Percentiles rank a stretch among this genome's conserved stretches.
Evolutionary conservation across 2,329 filamentous ascomycete species (phyloP).

Genomic region (Aureobasidium sp.): DNA sequence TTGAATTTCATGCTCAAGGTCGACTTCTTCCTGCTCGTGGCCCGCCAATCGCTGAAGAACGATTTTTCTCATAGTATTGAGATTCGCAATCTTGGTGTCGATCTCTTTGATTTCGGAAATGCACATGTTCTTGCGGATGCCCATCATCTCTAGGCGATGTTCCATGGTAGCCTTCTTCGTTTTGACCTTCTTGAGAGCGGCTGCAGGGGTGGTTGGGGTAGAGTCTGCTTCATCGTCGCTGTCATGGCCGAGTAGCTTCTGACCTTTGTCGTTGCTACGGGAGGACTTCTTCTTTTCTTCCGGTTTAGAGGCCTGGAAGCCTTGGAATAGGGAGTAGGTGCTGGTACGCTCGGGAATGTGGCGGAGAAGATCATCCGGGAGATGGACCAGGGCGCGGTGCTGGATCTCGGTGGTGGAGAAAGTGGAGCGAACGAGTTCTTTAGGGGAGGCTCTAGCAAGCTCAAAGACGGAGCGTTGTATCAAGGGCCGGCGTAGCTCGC

Average conservation of each 20-base stretch:
- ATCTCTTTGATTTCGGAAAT: slow-evolving; percentile 94
- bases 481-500: slow-evolving; percentile 74
- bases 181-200: slow-evolving; percentile 65
- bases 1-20: slow-evolving; percentile 76
- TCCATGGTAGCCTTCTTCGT: slow-evolving; percentile 73
- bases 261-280: slow-evolving; percentile 63
- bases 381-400: slow-evolving; percentile 78
- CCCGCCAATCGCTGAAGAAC: slow-evolving; percentile 79
- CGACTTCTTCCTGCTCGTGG: slow-evolving; percentile 81
- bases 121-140: slow-evolving; percentile 93
- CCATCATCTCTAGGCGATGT: slow-evolving; percentile 84
- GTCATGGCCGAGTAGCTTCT: slow-evolving; percentile 57
- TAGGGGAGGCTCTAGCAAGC: slow-evolving; percentile 84
- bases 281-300: slow-evolving; percentile 62
- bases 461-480: slow-evolving; percentile 88
- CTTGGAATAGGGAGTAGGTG: slow-evolving; percentile 89
- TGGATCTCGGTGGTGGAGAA: slow-evolving; percentile 90
- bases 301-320: slow-evolving; percentile 85
- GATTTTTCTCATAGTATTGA: slow-evolving; percentile 87
- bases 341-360: slow-evolving; percentile 85
- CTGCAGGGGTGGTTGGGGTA: slow-evolving; percentile 44
- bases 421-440: slow-evolving; percentile 84
- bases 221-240: slow-evolving; percentile 51
- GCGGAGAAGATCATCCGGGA: slow-evolving; percentile 81
- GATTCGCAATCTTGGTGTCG: slow-evolving; percentile 90